Base-by-base conservation (phyloP, 148 eudicot species). In the Nepenthes gracilis region DNA sequence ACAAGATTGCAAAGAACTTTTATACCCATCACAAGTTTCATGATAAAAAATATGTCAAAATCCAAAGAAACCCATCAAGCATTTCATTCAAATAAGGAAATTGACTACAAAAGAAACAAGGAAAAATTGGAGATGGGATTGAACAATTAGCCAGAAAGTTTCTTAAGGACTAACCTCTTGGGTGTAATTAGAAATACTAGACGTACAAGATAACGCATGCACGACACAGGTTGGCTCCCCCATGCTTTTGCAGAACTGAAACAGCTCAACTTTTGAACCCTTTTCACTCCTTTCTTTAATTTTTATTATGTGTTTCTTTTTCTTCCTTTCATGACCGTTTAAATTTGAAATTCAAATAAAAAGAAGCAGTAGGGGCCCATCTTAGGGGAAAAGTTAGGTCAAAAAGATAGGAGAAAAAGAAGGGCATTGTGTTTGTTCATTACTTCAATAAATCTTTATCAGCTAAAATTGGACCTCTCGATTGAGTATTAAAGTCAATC, bases 151-250 rank as follows among this genome's bases (percentile, higher is more conserved):
- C 58, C 4, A 58, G 2, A 12, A 14, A 62, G 37, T 48, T 45
- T 43, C 9, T 23, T 9, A 45, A 59, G 35, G 15, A n/a, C 52
- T 40, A 53, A 83, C 88, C 88, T 77, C 63, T 54, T 68, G 63
- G 57, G 76, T 49, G 45, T 72, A 67, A 61, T 59, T 59, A 61
- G 78, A 53, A 32, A 77, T 15, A 13, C 69, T 64, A 63, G 84
- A 56, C 45, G 80, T 54, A 70, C 70, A 75, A 54, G 90, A 75
- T 67, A 79, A 77, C 15, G 85, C 69, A 64, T 64, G 77, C 73
- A 82, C 37, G 15, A 85, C 56, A 78, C 87, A 85, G 43, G 87
- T 61, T 49, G 87, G 51, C 12, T 85, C 85, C 47, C 74, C 85
- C 91, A 85, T 80, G 51, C 49, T 45, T 15, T 10, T 1, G 33